phyloP scores from a whole-genome alignment of 106 monocot species.

The Phalaenopsis aphrodite region DNA sequence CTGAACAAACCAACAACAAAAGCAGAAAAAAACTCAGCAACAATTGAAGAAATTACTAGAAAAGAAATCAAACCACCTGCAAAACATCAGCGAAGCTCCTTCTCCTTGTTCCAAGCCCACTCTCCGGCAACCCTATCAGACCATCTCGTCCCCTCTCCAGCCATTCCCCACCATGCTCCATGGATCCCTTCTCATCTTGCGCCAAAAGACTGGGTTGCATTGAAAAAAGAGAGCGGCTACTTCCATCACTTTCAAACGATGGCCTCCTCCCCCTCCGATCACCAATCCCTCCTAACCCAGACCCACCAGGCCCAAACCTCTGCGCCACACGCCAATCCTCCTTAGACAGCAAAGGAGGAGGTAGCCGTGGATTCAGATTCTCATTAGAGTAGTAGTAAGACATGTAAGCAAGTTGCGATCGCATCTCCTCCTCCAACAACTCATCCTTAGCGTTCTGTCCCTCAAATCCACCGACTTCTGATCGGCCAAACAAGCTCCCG shows the following conservation, averaged over 20 bases:
- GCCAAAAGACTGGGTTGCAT: conserved; percentile 15
- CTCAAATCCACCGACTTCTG: not conserved
- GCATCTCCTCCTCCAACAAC: conserved; percentile 46
- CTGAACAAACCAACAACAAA: not conserved
- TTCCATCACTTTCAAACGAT: conserved; percentile 14
- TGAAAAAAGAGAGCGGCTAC: conserved; percentile 29
- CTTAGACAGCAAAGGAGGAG: conserved; percentile 66
- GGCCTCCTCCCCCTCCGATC: conserved; percentile 18
- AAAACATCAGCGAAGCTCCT: conserved; percentile 58
- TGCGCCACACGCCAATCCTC: conserved; percentile 65
- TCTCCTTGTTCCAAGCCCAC: conserved; percentile 29
- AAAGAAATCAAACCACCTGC: conserved; percentile 26
- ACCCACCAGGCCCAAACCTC: conserved; percentile 19
- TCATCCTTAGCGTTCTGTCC: not conserved
- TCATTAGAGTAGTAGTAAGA: conserved; percentile 54
- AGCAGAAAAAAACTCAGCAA: not conserved
- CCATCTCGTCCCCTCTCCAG: conserved; percentile 27
- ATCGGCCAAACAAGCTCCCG: conserved; percentile 26
- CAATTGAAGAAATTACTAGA: not conserved
- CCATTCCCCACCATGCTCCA: conserved; percentile 13
- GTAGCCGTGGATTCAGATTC: conserved; percentile 57
- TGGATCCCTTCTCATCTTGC: conserved; percentile 2
- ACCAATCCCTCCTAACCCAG: conserved; percentile 23
- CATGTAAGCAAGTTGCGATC: conserved; percentile 46
- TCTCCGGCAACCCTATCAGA: conserved; percentile 29